Evolutionary conservation across 257 asterid genomes (phyloP), one percentile per base, ranked within the genome.

Genomic region (Cynanchum wilfordii): DNA sequence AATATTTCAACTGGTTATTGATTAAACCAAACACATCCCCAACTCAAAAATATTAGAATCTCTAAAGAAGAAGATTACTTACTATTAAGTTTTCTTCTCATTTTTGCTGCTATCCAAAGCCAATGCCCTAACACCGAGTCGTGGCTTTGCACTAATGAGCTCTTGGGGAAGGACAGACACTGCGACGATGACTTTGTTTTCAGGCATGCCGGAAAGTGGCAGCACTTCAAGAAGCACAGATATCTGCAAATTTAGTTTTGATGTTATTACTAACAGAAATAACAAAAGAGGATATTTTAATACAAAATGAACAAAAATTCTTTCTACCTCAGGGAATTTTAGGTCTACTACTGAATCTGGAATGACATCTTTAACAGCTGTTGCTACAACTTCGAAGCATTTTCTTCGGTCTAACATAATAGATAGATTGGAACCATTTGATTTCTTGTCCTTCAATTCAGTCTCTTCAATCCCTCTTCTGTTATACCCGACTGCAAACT

Each of bases 401-500:
- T 82, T 82, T 68, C 22, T 73, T 22, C 89, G 85, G 62, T 85
- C 83, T 68, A 82, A 68, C 75, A 85, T 71, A 42, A 78, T 27
- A 64, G 66, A 73, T 56, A 10, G 10, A 62, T 50, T 3, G 22
- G 80, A 60, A 73, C 73, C 78, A 44, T 38, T 80, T 22, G 79
- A 60, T 60, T 12, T 65, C 17, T 24, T 78, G 49, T 69, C 67
- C 77, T 82, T 78, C 79, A 73, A 70, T 82, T 80, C 80, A 0
- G 75, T 75, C 80, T 85, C 89, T 51, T 80, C 87, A 60, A 85
- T 80, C 58, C 89, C 87, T 78, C 89, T 82, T 57, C 85, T 78
- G 81, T 80, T 85, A 68, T 85, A 85, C 30, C 87, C 89, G 62
- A 85, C 85, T 85, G 89, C 89, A 82, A 85, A 85, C 87, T 85